Base-by-base conservation (phyloP, 176 grass and related monocot genomes). In the Dactylis glomerata region DNA sequence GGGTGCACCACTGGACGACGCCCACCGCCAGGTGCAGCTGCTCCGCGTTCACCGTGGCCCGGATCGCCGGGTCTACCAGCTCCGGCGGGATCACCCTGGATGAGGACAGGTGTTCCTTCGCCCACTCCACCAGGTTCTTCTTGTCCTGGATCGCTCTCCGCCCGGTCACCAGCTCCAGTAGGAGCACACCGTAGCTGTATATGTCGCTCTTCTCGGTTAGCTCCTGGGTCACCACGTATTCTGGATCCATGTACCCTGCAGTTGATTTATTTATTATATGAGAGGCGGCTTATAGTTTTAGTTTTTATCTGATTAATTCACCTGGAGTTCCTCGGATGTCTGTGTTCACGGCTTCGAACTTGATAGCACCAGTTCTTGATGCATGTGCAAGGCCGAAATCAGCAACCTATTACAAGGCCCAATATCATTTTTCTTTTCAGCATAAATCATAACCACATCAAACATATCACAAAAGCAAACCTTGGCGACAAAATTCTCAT, bases 221-320 rank as follows among this genome's bases (percentile, higher is more conserved):
- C 79, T 95, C 96, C 81, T 95, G 96, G 22, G 96, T 93, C 13
- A 95, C 89, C 58, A 98, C 91, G 36, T 98, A 98, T 76, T 98
- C 96, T n/a, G 96, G 96, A 75, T 98, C 96, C 96, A 98, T 98
- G 82, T 98, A 98, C 44, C 96, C 96, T 98, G 89, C 77, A 61
- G 41, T 78, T 31, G 1, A 34, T 74, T 24, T 61, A 59, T n/a
- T n/a, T n/a, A n/a, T n/a, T n/a, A n/a, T n/a, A n/a, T n/a, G n/a
- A n/a, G n/a, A n/a, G n/a, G n/a, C n/a, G n/a, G n/a, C n/a, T n/a
- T n/a, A n/a, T n/a, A n/a, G n/a, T n/a, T n/a, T n/a, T n/a, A n/a
- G n/a, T n/a, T n/a, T n/a, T n/a, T n/a, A n/a, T n/a, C n/a, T n/a
- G n/a, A n/a, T n/a, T n/a, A 74, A 46, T 63, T 88, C 59, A 90